Conservation (phyloP, 176 grass and related monocot genomes). For the Oryza meyeriana region DNA sequence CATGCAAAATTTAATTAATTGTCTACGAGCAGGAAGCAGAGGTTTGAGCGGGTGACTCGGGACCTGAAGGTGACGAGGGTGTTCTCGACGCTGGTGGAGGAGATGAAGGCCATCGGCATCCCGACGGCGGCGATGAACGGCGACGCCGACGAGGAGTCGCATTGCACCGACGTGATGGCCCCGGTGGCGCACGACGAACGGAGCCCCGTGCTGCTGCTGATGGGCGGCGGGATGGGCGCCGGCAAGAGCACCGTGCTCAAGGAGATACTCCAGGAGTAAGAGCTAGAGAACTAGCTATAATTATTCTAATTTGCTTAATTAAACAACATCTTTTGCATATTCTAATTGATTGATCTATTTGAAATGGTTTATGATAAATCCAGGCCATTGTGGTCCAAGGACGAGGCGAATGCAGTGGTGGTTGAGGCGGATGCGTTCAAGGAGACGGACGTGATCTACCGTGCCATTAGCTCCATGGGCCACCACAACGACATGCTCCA, state of each 20-base stretch:
- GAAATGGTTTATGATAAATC: neutral
- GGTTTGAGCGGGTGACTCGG: constrained; percentile 71
- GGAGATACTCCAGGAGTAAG: constrained; percentile 49
- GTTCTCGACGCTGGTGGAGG: constrained; percentile 81
- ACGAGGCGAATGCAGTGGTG: constrained; percentile 45
- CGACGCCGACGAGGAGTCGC: neutral
- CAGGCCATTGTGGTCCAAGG: constrained; percentile 63
- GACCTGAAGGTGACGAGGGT: constrained; percentile 81
- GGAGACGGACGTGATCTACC: constrained; percentile 89
- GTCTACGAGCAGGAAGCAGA: constrained; percentile 51
- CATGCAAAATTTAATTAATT: too few species aligned
- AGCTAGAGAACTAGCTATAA: neutral
- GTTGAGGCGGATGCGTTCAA: constrained; percentile 94
- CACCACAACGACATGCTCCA: constrained; percentile 96
- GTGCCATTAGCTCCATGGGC: constrained; percentile 86
- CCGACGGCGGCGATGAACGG: neutral
- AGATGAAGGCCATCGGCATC: constrained; percentile 88
- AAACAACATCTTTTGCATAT: neutral
- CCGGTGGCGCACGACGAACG: constrained; percentile 44
- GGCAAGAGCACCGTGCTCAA: constrained; percentile 86
- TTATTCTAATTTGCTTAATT: neutral
- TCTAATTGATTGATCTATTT: neutral
- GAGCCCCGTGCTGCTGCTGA: constrained; percentile 60
- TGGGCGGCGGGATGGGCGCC: constrained; percentile 81
- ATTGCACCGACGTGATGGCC: constrained; percentile 73